phyloP scores from a whole-genome alignment of 2,329 filamentous ascomycete species.

The Rachicladosporium sp. region DNA sequence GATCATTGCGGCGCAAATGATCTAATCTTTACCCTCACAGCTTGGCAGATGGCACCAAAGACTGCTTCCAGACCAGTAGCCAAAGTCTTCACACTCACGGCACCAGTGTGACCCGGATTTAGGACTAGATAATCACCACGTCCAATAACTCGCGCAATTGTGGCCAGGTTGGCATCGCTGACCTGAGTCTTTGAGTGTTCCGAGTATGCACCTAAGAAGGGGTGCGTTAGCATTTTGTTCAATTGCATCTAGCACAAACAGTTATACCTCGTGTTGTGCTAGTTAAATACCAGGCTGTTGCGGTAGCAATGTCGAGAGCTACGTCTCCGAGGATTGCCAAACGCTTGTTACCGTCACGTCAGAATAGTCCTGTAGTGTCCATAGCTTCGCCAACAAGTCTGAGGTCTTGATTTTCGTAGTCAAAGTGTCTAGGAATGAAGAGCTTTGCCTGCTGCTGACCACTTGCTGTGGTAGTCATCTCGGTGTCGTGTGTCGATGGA shows the following conservation, averaged over 20 bases:
- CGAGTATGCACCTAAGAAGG: neutral
- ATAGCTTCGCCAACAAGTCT: no score
- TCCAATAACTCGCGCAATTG: neutral
- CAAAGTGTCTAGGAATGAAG: no score
- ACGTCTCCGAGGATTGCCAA: conserved; percentile 10
- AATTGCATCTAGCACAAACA: no score
- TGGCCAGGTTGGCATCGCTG: conserved; percentile 4
- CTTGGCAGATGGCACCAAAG: conserved; percentile 7
- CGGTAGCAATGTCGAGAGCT: conserved; percentile 6
- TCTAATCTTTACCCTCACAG: no score
- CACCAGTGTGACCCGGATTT: neutral
- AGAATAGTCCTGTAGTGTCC: conserved; percentile 5
- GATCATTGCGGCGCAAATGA: no score
- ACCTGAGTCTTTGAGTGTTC: neutral
- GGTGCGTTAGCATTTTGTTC: neutral
- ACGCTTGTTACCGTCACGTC: conserved; percentile 8
- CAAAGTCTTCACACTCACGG: neutral
- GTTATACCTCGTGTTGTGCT: no score
- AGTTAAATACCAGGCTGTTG: no score
- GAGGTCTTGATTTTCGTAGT: no score
- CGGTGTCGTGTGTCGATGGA: no score
- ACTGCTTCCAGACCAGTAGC: conserved; percentile 6
- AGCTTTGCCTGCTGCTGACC: no score
- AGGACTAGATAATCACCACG: neutral
- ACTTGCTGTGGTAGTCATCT: no score